These are phyloP conservation scores for Chlorella sorokiniana DNA, from an alignment of 139 green algal genomes.

Conservation along the genomic window DNA sequence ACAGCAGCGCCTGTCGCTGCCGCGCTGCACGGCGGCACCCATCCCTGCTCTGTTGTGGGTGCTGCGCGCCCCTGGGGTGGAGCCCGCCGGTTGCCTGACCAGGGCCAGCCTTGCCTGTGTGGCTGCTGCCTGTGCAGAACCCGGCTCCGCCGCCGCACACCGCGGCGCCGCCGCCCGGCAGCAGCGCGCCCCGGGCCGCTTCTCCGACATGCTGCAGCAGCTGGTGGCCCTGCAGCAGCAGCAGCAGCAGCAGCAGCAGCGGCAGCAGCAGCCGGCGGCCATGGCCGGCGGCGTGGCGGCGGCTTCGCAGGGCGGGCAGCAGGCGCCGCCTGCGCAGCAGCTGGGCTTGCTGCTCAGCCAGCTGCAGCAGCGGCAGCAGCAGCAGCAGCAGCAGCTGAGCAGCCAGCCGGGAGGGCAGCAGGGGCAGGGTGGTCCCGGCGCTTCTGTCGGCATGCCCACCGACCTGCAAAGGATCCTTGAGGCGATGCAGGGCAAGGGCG, in stretches of 20 bases:
- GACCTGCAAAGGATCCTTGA: constrained; percentile 1
- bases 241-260: constrained; percentile 17
- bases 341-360: not conserved
- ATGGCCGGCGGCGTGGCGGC: too few relatives aligned
- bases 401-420: not conserved
- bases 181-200: not conserved
- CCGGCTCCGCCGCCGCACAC: not conserved
- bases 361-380: not conserved
- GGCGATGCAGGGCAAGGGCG: not conserved
- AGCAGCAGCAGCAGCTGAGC: not conserved
- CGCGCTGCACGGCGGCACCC: too few relatives aligned
- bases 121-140: not conserved
- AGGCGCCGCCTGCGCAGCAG: not conserved
- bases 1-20: too few relatives aligned
- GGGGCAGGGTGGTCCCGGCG: not conserved
- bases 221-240: constrained; percentile 6
- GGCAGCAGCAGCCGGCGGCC: not conserved
- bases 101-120: not conserved
- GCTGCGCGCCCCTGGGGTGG: too few relatives aligned
- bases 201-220: constrained; percentile 9
- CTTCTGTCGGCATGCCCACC: not conserved
- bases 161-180: not conserved
- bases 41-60: not conserved
- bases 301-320: too few relatives aligned
- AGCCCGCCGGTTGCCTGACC: too few relatives aligned